Evolutionary conservation across 805 yeast species (phyloP), one percentile per base, ranked within the genome.

Genomic region (Hanseniaspora nectarophila): DNA sequence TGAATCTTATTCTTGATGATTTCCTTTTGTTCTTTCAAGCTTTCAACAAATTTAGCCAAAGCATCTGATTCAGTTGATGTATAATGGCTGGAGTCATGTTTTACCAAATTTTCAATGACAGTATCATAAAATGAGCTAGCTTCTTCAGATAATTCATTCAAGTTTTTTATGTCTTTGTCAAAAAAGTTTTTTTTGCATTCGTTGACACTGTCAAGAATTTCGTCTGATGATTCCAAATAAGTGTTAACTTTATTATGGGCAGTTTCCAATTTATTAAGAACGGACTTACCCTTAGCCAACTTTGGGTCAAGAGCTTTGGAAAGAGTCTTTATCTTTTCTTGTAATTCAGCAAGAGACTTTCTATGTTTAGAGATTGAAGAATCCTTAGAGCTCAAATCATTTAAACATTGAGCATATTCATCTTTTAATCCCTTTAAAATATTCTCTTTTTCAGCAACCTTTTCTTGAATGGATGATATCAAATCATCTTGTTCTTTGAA

Each of bases 331-430:
- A 43, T 38, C 32, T 44, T 43, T 43, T 49, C 29, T 28, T 47
- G 37, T 6, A 26, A 9, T 16, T n/a, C 16, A 7, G 32, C 20
- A 9, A 21, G 8, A 10, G 12, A 23, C 16, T 15, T 24, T 35
- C 15, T 45, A 32, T 32, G 16, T 5, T 39, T 16, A 4, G 24
- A 20, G 9, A 21, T 8, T 18, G 7, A 13, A 18, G 32, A 31
- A 32, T 20, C 10, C 21, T 28, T 46, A 23, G 46, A 16, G 29
- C 33, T 45, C 47, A 45, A 45, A 21, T 31, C 44, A 13, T 42
- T 32, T 33, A 32, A 6, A 12, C 40, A 45, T 24, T 55, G 55
- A 13, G 57, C 63, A 39, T 57, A 59, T 2, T 42, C 52, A 16
- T 50, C 53, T 29, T 52, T 59, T 16, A 45, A 42, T 31, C 46